These are phyloP conservation scores for Rutstroemia sydowiana DNA, from an alignment of 2,329 filamentous ascomycete species.

Conservation along the genomic window DNA sequence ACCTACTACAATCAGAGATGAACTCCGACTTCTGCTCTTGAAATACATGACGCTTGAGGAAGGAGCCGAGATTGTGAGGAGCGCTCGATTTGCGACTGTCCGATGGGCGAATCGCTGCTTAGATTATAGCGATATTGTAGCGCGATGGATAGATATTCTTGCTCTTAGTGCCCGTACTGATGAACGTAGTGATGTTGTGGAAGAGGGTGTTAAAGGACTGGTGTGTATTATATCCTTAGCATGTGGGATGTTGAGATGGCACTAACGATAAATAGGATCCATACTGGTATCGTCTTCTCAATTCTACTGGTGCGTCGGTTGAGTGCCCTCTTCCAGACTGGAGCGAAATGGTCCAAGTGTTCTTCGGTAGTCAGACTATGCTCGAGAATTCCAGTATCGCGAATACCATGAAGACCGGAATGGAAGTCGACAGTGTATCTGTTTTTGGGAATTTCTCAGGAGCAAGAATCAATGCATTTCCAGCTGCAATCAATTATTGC, in stretches of 20 bases:
- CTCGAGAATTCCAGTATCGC: slow-evolving; percentile 26
- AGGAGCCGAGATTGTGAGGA: slow-evolving; percentile 50
- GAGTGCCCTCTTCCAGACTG: slow-evolving; percentile 41
- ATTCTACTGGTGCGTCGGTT: slow-evolving; percentile 40
- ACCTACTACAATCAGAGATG: slow-evolving; percentile 29
- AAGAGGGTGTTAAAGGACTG: slow-evolving; percentile 83
- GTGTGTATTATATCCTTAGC: slow-evolving; percentile 57
- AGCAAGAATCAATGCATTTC: slow-evolving; percentile 48
- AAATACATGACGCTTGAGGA: slow-evolving; percentile 56
- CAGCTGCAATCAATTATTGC: slow-evolving; percentile 63
- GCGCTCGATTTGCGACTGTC: slow-evolving; percentile 72
- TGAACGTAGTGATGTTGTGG: slow-evolving; percentile 74
- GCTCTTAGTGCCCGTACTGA: slow-evolving; percentile 60
- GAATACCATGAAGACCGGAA: slow-evolving; percentile 30
- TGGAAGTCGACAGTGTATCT: slow-evolving; percentile 36
- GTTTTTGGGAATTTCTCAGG: slow-evolving; percentile 34
- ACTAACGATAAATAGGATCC: slow-evolving; percentile 35
- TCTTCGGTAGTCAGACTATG: slow-evolving; percentile 38
- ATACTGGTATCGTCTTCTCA: slow-evolving; percentile 61
- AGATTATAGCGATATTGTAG: slow-evolving; percentile 68
- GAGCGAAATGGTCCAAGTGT: slow-evolving; percentile 41
- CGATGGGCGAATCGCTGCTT: slow-evolving; percentile 88
- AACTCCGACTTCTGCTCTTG: slow-evolving; percentile 48
- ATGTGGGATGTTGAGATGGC: too few relatives aligned
- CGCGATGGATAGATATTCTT: slow-evolving; percentile 81